Conservation (phyloP, 768 basidiomycete species). For the Auricularia sp. region DNA sequence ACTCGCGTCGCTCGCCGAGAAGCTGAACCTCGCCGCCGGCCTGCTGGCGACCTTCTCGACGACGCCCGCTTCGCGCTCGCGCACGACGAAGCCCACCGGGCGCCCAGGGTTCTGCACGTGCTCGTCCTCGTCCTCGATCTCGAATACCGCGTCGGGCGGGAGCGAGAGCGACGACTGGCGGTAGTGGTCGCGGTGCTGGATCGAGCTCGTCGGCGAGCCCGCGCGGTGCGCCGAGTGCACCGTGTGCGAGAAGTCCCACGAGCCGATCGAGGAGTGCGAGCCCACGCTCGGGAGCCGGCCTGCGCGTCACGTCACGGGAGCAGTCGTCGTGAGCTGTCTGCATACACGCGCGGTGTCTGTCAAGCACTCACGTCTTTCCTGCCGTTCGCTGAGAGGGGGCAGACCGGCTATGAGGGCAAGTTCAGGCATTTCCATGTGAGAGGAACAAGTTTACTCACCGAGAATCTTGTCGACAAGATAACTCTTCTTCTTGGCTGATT, state of each 20-base stretch:
- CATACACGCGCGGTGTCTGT: not conserved
- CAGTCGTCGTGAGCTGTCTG: not conserved
- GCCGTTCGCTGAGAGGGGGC: slow-evolving; percentile 62
- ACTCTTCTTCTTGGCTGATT: slow-evolving; percentile 62
- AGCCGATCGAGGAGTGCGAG: slow-evolving; percentile 49
- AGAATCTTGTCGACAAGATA: slow-evolving; percentile 73
- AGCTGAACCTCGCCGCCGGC: not conserved
- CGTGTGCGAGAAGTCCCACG: slow-evolving; percentile 61
- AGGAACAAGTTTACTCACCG: slow-evolving; percentile 26
- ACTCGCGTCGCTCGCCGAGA: not conserved
- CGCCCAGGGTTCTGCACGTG: not conserved
- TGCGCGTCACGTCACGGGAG: not conserved
- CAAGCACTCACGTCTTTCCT: slow-evolving; percentile 45
- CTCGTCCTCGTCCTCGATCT: slow-evolving; percentile 23
- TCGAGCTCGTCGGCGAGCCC: slow-evolving; percentile 2
- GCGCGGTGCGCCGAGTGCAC: slow-evolving; percentile 1
- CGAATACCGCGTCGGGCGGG: slow-evolving; percentile 24
- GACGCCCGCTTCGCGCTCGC: not conserved
- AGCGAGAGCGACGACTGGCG: slow-evolving; percentile 15
- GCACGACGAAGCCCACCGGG: not conserved
- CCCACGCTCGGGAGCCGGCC: slow-evolving; percentile 28
- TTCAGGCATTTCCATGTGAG: too few species aligned
- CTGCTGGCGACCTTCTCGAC: not conserved
- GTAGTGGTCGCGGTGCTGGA: not conserved
- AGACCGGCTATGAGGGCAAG: slow-evolving; percentile 34